Conservation (phyloP, 2,329 filamentous ascomycete species). For the Aureobasidium namibiae region DNA sequence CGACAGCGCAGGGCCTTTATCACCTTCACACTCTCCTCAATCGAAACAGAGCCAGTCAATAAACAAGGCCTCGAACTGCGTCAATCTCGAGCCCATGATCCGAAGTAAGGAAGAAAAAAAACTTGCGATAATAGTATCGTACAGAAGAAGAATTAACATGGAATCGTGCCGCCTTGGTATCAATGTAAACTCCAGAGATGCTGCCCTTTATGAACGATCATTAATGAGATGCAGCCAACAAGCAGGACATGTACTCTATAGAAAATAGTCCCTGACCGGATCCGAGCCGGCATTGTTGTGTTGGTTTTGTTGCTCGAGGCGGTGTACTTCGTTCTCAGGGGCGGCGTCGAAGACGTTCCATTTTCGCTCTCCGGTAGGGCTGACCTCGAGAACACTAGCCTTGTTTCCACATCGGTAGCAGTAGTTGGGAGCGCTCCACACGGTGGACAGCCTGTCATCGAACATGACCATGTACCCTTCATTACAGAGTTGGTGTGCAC, state of each 20-base stretch:
- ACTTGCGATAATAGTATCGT: constrained; percentile 6
- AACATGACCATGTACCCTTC: constrained; percentile 97
- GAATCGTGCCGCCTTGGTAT: constrained; percentile 12
- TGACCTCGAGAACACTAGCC: constrained; percentile 93
- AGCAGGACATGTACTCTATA: constrained; percentile 36
- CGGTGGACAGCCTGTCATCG: constrained; percentile 87
- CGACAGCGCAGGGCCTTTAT: not conserved
- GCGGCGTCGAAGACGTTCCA: constrained; percentile 98
- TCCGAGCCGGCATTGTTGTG: constrained; percentile 62
- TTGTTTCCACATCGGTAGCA: constrained; percentile 72
- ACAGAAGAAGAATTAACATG: not conserved
- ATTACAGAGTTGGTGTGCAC: constrained; percentile 96
- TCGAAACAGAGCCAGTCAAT: too few relatives aligned
- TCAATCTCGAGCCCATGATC: not conserved
- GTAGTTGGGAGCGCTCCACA: constrained; percentile 59
- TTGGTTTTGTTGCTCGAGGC: constrained; percentile 67
- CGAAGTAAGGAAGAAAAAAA: not conserved
- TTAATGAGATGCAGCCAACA: not conserved
- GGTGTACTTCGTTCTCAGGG: constrained; percentile 86
- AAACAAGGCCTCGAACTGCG: too few relatives aligned
- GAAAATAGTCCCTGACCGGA: constrained; percentile 60
- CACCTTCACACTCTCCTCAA: too few relatives aligned
- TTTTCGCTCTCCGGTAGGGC: constrained; percentile 82
- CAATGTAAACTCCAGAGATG: constrained; percentile 13
- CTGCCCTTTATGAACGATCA: not conserved